phyloP scores from a whole-genome alignment of 306 rosid species.

The Cicer bijugum region DNA sequence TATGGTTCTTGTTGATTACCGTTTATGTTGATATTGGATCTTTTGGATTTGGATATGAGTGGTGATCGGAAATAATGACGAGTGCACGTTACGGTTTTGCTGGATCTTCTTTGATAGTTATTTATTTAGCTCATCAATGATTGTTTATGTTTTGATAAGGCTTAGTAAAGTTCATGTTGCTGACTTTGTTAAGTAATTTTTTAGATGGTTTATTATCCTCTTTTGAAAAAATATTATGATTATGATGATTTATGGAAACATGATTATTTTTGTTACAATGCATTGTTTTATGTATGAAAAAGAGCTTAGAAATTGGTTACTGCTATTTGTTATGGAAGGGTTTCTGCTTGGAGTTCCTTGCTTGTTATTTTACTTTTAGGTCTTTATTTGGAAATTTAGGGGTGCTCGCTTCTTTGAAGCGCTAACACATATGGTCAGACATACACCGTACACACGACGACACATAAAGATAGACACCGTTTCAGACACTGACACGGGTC shows the following conservation, averaged over 20 bases:
- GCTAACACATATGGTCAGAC: too few species aligned
- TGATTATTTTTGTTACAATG: conserved; percentile 2
- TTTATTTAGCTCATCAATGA: conserved; percentile 4
- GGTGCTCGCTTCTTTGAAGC: not conserved
- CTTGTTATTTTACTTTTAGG: not conserved
- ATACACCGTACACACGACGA: too few species aligned
- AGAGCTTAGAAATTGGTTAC: conserved; percentile 19
- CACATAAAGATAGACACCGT: too few species aligned
- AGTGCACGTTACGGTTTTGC: conserved; percentile 3
- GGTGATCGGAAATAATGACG: conserved; percentile 27
- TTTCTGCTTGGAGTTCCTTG: not conserved
- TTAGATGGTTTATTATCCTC: not conserved
- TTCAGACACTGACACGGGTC: too few species aligned
- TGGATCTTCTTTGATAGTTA: conserved; percentile 37
- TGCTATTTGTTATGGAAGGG: not conserved
- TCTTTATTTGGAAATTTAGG: not conserved
- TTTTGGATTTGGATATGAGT: conserved; percentile 31
- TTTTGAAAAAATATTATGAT: conserved; percentile 21
- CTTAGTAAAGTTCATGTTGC: conserved; percentile 20
- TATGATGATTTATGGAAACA: conserved; percentile 7
- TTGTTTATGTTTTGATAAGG: conserved; percentile 4
- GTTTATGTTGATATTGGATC: conserved; percentile 43
- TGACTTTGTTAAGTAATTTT: not conserved
- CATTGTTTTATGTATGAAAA: not conserved
- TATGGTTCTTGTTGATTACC: conserved; percentile 29